Evolutionary conservation across 2,329 filamentous ascomycete species (phyloP), one percentile per base, ranked within the genome.

Genomic region (Septoria petroselini): DNA sequence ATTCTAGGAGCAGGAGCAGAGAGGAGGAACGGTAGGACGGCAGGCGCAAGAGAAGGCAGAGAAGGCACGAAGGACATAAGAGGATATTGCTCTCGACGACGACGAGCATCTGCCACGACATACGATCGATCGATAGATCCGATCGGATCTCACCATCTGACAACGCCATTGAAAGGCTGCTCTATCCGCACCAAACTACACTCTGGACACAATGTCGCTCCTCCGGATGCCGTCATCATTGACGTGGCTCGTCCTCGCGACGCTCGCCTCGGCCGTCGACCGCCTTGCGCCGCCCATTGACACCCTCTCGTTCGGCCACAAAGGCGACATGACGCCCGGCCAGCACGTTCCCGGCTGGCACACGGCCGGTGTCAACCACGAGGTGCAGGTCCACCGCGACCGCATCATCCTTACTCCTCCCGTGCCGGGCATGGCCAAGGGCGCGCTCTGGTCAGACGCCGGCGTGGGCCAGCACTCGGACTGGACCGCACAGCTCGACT

Each of bases 361-460:
- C 37, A 60, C 79, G 23, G 73, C 71, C 42, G 77, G 78, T 47
- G 76, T 81, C 58, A 78, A 77, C 47, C 76, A 79, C 64, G 66
- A 71, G 9, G 77, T 81, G 45, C 74, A 80, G 57, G 66, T 84
- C 56, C 81, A 96, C 52, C 95, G 90, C 59, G 91, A 97, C 76
- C 89, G 91, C 68, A 67, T 97, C 52, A 86, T 98, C 67, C 80
- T 98, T 50, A 98, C 93, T 1, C 91, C 93, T 8, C 84, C 90
- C 11, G 84, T 83, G 41, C 89, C 90, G 4, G 93, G 93, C 48
- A 90, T 90, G 71, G 84, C 87, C 64, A 83, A 90, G 67, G 88
- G 88, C 53, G 85, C 87, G 41, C 68, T 93, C 60, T 98, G 93
- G 91, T 77, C 85, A 25, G 82, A 90, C 55, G 74, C 75, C 51